Percentiles rank a stretch among this genome's conserved stretches.
These are phyloP conservation scores for Tolypocladium guangdongense DNA, from an alignment of 2,329 filamentous ascomycete species.

Conservation along the genomic window DNA sequence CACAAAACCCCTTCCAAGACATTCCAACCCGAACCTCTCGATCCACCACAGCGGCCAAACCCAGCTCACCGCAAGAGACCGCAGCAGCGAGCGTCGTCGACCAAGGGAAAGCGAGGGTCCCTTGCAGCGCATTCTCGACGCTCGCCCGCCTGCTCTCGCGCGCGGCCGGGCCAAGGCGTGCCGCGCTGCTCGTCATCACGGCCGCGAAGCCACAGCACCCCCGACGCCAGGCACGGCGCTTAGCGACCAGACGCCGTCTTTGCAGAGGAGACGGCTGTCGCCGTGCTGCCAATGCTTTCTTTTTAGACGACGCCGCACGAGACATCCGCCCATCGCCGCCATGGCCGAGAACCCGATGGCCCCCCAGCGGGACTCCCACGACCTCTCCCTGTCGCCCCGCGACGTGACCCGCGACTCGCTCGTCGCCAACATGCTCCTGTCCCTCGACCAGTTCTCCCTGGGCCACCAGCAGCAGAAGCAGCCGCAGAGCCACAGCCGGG, in stretches of 20 bases:
- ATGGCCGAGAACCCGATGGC: conserved; percentile 16
- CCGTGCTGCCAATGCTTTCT: conserved; percentile 11
- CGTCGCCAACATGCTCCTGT: conserved; percentile 90
- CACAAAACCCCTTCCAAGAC: neutral
- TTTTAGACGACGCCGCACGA: conserved; percentile 9
- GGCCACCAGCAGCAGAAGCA: conserved; percentile 20
- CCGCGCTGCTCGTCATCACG: neutral
- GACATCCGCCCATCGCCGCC: conserved; percentile 8
- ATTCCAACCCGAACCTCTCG: neutral
- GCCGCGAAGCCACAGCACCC: neutral
- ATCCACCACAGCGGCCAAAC: neutral
- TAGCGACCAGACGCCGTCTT: neutral
- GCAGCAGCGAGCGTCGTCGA: neutral
- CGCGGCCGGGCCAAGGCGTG: neutral
- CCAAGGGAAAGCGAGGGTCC: neutral
- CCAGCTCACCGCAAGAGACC: neutral
- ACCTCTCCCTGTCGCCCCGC: conserved; percentile 67
- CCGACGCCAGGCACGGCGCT: neutral
- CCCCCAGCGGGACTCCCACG: conserved; percentile 58
- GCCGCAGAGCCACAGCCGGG: neutral
- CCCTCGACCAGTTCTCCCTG: conserved; percentile 72
- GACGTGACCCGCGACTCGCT: conserved; percentile 80
- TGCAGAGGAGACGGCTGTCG: neutral
- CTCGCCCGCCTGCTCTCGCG: neutral
- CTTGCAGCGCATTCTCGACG: neutral